Percentiles rank a stretch among this genome's conserved stretches.
Evolutionary conservation across 2,329 filamentous ascomycete species (phyloP).

Genomic region (Colletotrichum karsti): DNA sequence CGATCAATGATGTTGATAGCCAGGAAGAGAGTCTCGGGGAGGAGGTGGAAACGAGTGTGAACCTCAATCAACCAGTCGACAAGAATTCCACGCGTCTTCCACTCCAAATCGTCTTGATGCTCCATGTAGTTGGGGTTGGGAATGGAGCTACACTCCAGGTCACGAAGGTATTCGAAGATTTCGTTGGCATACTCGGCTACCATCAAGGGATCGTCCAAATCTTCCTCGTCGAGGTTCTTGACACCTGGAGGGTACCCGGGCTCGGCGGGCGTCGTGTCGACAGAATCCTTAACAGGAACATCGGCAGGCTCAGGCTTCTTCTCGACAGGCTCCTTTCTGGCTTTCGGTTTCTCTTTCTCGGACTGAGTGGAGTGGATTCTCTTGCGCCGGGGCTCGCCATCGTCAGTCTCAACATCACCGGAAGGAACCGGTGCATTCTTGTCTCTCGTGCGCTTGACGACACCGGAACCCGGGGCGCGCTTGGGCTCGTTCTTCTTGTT

Average conservation of each 20-base stretch:
- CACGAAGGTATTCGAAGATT: conserved; percentile 94
- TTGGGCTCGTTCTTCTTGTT: conserved; percentile 76
- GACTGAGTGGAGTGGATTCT: conserved; percentile 65
- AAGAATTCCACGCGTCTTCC: conserved; percentile 98
- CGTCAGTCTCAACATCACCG: conserved; percentile 70
- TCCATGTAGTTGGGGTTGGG: conserved; percentile 96
- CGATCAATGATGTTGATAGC: conserved; percentile 98
- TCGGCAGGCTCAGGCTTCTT: conserved; percentile 70
- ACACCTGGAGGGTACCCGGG: conserved; percentile 44
- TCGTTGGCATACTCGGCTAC: conserved; percentile 96
- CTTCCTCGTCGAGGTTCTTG: conserved; percentile 83
- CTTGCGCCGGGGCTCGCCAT: conserved; percentile 75
- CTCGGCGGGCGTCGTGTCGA: conserved; percentile 20
- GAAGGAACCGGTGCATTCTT: conserved; percentile 58
- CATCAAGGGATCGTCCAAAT: conserved; percentile 94
- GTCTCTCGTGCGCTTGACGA: conserved; percentile 75
- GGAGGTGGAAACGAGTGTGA: conserved; percentile 93
- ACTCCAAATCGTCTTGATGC: conserved; percentile 93
- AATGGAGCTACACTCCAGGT: conserved; percentile 80
- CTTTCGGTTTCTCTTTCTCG: conserved; percentile 59
- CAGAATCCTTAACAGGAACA: conserved; percentile 20
- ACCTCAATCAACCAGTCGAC: conserved; percentile 99
- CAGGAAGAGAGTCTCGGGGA: conserved; percentile 96
- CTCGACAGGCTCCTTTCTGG: conserved; percentile 43
- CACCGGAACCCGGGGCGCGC: conserved; percentile 76